A percentile compares a stretch with the other conserved stretches of the same genome.
These are phyloP conservation scores for Phycomyces blakesleeanus DNA, from an alignment of 192 early-diverging fungal genomes.

Conservation along the genomic window DNA sequence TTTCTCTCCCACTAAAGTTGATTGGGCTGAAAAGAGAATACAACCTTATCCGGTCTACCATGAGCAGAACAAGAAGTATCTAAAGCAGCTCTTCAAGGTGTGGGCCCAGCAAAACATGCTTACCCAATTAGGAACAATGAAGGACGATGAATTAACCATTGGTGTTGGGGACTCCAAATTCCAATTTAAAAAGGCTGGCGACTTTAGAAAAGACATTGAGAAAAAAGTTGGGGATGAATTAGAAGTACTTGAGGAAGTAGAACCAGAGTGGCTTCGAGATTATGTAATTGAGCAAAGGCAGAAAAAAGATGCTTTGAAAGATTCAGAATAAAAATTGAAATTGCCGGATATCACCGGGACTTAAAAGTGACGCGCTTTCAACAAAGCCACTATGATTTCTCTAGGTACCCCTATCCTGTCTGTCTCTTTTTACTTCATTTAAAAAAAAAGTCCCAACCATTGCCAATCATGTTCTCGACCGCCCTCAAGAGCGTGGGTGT, in stretches of 20 bases:
- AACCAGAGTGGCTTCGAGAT: slow-evolving; percentile 21
- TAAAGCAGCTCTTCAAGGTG: slow-evolving; percentile 24
- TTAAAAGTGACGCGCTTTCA: neutral
- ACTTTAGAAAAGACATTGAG: slow-evolving; percentile 8
- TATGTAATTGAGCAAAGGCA: neutral
- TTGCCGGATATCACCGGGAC: too few relatives aligned
- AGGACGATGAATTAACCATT: slow-evolving; percentile 8
- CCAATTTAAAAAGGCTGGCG: slow-evolving; percentile 7
- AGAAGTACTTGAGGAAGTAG: slow-evolving; percentile 7
- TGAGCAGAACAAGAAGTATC: slow-evolving; percentile 27
- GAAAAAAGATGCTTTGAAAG: too few relatives aligned
- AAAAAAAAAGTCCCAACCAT: neutral
- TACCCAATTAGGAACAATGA: slow-evolving; percentile 1
- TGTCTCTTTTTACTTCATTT: neutral
- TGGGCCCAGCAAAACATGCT: slow-evolving; percentile 29
- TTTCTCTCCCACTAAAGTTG: neutral
- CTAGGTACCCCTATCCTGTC: neutral
- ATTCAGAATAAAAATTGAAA: too few relatives aligned
- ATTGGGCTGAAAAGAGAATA: slow-evolving; percentile 31
- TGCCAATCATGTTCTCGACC: neutral
- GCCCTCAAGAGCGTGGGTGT: neutral
- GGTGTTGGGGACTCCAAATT: slow-evolving; percentile 5
- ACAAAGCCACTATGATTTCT: neutral
- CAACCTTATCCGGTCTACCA: slow-evolving; percentile 13
- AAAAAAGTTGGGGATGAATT: slow-evolving; percentile 9